Evolutionary conservation across 345 rosid species (phyloP).

Genomic region (Draba incana): DNA sequence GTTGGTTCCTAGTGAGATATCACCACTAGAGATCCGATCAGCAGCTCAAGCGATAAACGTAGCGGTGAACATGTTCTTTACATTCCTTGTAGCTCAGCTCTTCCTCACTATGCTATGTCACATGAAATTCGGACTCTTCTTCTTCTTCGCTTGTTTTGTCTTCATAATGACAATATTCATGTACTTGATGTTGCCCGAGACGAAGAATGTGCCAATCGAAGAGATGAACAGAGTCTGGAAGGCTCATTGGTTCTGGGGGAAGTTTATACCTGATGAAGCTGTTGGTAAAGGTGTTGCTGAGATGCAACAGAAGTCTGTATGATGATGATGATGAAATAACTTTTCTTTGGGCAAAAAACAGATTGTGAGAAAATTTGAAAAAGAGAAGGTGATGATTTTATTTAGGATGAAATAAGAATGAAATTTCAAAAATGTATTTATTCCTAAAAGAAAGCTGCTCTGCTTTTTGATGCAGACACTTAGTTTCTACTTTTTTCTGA

Average conservation of each 20-base stretch:
- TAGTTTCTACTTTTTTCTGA: background rate
- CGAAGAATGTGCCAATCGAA: conserved; percentile 47
- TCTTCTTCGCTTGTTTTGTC: conserved; percentile 52
- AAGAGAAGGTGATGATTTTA: conserved; percentile 6
- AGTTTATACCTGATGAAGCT: conserved; percentile 46
- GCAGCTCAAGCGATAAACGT: conserved; percentile 63
- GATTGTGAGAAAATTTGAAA: conserved; percentile 7
- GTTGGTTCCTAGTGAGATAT: conserved; percentile 70
- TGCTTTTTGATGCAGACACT: conserved; percentile 23
- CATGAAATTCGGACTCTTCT: conserved; percentile 55
- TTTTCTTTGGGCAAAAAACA: conserved; percentile 8
- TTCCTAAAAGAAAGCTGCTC: conserved; percentile 21
- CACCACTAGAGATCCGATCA: conserved; percentile 64
- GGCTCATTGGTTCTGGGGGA: conserved; percentile 48
- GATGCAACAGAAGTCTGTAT: conserved; percentile 41
- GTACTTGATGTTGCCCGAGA: conserved; percentile 49
- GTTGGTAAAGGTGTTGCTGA: conserved; percentile 38
- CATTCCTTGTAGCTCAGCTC: conserved; percentile 62
- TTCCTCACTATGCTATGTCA: conserved; percentile 62
- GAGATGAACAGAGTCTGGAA: conserved; percentile 48
- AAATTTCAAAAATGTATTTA: background rate
- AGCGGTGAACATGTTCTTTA: conserved; percentile 60
- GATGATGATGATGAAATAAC: background rate
- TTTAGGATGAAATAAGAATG: conserved; percentile 24
- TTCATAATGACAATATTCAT: conserved; percentile 53